Base-by-base conservation (phyloP, 2,329 filamentous ascomycete genomes). In the Fusarium udum region DNA sequence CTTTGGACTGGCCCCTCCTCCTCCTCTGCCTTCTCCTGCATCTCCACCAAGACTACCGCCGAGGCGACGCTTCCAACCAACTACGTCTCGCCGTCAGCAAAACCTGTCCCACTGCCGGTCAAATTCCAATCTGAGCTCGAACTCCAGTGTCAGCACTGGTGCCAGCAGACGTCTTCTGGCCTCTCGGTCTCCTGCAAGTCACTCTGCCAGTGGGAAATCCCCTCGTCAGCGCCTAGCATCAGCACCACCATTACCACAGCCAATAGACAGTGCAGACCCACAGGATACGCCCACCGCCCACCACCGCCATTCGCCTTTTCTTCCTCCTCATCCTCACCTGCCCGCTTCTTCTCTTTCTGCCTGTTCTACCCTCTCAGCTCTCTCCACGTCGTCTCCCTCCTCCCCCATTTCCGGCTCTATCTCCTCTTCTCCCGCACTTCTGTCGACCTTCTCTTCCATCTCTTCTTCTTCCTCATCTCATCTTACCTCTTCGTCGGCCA, bases 261-360 rank as follows among this genome's bases (percentile, higher is more conserved):
- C 67, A 69, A 70, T 69, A 69, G 67, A 69, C 39, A 64, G 59
- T 60, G 18, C 49, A 53, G 70, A 76, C 71, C 75, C 75, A 75
- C 74, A 64, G 42, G 61, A 69, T 39, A 70, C 71, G 46, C 67
- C 71, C 73, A 63, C 66, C 69, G 52, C 70, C 75, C 71, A 76
- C 73, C 76, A 48, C 76, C 74, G 69, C 66, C 73, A 76, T 69
- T 73, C 75, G 73, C 71, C 76, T 79, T 79, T 78, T 80, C 74
- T 77, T 77, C 72, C 72, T 74, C 77, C 76, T 75, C 78, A 76
- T 71, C 74, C 75, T 79, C 78, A 62, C 66, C 68, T 69, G 70
- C 69, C 69, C 72, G 53, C 71, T 60, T 73, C 72, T 73, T 70
- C 72, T 64, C 69, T 72, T 72, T 71, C 74, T 76, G 68, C 72